phyloP scores from a whole-genome alignment of 129 eudicot species.

The Tanacetum coccineum region DNA sequence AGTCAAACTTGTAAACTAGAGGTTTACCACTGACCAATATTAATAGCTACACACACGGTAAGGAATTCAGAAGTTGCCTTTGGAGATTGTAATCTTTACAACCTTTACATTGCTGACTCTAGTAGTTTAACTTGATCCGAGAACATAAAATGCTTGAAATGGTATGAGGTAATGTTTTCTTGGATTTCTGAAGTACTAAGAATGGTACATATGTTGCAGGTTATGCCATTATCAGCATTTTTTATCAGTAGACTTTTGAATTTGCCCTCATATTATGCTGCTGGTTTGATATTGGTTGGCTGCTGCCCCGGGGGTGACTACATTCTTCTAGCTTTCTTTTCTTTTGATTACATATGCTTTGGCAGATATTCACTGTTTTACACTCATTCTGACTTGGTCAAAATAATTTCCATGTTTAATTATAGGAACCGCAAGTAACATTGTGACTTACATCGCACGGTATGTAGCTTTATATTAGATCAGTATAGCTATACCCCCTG shows the following conservation, averaged over 20 bases:
- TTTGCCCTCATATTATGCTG: constrained; percentile 90
- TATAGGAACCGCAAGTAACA: constrained; percentile 95
- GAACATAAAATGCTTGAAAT: neutral
- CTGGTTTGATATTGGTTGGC: constrained; percentile 94
- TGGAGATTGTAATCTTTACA: neutral
- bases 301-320: constrained; percentile 94
- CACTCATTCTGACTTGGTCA: constrained; percentile 12
- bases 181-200: neutral
- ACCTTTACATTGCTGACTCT: neutral
- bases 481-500: constrained; percentile 1
- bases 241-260: constrained; percentile 67
- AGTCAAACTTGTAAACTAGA: too few species aligned
- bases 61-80: neutral
- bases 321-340: constrained; percentile 16
- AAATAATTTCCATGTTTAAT: constrained; percentile 22
- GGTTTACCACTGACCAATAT: neutral
- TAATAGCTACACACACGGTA: neutral
- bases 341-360: constrained; percentile 9
- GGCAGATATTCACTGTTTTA: constrained; percentile 10
- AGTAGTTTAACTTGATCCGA: neutral
- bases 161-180: too few species aligned
- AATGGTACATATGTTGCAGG: constrained; percentile 43
- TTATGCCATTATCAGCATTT: constrained; percentile 86
- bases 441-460: constrained; percentile 97
- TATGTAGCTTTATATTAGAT: constrained; percentile 26